These are phyloP conservation scores for Pseudocercospora musae DNA, from an alignment of 2,329 filamentous ascomycete species.

Conservation along the genomic window DNA sequence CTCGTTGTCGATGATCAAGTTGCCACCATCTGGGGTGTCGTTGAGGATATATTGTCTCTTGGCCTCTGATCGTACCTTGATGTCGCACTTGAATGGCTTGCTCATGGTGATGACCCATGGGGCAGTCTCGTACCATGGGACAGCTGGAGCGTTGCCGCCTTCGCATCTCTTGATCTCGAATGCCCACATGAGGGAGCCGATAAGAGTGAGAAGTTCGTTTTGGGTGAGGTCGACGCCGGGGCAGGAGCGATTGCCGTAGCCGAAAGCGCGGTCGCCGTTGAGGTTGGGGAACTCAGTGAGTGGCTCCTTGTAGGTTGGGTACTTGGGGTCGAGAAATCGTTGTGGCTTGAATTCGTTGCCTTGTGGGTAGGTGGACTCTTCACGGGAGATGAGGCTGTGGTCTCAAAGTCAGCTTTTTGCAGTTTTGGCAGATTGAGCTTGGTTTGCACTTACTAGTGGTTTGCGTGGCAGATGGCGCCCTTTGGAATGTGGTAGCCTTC, in stretches of 20 bases:
- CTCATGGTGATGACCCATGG: constrained; percentile 37
- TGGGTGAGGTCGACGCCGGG: constrained; percentile 35
- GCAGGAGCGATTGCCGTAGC: constrained; percentile 36
- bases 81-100: constrained; percentile 32
- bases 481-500: constrained; percentile 39
- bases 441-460: constrained; percentile 31
- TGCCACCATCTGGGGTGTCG: constrained; percentile 25
- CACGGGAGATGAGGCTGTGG: constrained; percentile 33
- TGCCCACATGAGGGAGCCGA: constrained; percentile 33
- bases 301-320: constrained; percentile 37
- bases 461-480: constrained; percentile 36
- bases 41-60: constrained; percentile 32
- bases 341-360: constrained; percentile 34
- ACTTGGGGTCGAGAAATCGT: constrained; percentile 34
- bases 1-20: constrained; percentile 25
- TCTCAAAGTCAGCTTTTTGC: constrained; percentile 10
- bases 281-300: constrained; percentile 37
- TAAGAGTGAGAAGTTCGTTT: constrained; percentile 31
- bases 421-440: neutral
- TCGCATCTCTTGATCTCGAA: constrained; percentile 32
- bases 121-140: constrained; percentile 35
- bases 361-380: constrained; percentile 31
- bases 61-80: constrained; percentile 31
- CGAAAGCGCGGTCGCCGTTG: constrained; percentile 33
- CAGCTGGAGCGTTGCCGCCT: constrained; percentile 24